phyloP scores from a whole-genome alignment of 2,329 filamentous ascomycete genomes.

The Tolypocladium guangdongense region DNA sequence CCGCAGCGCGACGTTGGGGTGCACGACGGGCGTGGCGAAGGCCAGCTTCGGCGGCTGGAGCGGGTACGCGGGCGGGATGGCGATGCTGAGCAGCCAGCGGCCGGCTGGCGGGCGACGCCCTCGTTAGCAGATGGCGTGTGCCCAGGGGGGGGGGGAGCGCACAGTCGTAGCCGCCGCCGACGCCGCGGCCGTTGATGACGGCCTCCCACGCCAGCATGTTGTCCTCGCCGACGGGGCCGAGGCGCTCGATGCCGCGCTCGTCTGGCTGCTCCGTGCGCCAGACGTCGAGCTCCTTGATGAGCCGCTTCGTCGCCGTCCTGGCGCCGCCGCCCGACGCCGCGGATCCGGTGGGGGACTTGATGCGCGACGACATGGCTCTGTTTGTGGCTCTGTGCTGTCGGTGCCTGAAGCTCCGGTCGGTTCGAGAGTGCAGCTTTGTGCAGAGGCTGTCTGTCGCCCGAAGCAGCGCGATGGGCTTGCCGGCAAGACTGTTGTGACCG shows the following conservation, averaged over 20 bases:
- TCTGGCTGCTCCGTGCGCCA: conserved; percentile 37
- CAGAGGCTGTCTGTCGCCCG: neutral
- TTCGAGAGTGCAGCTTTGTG: neutral
- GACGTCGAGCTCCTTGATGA: conserved; percentile 46
- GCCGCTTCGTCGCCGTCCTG: conserved; percentile 41
- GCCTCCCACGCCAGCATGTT: conserved; percentile 48
- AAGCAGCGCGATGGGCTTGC: neutral
- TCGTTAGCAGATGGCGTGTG: neutral
- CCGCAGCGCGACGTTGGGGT: conserved; percentile 61
- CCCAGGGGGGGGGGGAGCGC: conserved; percentile 11
- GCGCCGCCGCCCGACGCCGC: conserved; percentile 14
- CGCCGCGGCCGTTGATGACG: conserved; percentile 46
- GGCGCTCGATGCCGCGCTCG: conserved; percentile 46
- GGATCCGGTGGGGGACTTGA: conserved; percentile 9
- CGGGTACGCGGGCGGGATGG: conserved; percentile 70
- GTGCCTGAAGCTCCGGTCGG: neutral
- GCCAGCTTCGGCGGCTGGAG: conserved; percentile 62
- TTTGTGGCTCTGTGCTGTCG: too few species aligned
- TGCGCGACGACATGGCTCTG: conserved; percentile 5
- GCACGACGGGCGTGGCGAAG: conserved; percentile 77
- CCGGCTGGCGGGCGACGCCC: conserved; percentile 37
- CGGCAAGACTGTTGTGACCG: neutral
- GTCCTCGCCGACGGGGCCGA: conserved; percentile 43
- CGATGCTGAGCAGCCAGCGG: conserved; percentile 72
- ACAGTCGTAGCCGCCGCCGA: conserved; percentile 48